Conservation (phyloP, 768 basidiomycete species). For the Phlebiopsis gigantea region DNA sequence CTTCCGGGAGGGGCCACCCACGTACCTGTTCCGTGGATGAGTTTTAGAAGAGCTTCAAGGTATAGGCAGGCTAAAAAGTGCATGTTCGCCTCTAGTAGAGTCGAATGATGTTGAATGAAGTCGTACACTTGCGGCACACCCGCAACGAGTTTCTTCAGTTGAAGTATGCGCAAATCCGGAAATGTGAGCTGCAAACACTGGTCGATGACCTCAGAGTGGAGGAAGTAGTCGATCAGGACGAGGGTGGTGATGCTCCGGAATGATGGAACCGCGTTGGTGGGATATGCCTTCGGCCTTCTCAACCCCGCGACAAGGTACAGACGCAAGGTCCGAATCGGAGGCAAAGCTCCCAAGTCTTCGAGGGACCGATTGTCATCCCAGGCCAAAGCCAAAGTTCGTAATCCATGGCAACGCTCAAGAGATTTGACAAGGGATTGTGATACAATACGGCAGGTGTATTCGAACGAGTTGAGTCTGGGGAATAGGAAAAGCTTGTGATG, state of each 20-base stretch:
- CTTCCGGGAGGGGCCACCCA: slow-evolving; percentile 1
- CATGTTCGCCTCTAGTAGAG: slow-evolving; percentile 15
- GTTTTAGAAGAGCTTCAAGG: slow-evolving; percentile 9
- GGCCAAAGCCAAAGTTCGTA: background rate
- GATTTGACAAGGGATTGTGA: no score
- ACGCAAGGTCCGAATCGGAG: background rate
- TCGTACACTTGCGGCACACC: slow-evolving; percentile 2
- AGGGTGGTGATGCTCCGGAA: background rate
- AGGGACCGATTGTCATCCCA: background rate
- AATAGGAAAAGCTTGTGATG: no score
- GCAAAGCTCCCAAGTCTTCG: background rate
- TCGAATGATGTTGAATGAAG: slow-evolving; percentile 18
- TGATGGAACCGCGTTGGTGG: no score
- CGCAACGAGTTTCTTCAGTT: background rate
- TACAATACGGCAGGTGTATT: no score
- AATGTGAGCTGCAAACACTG: slow-evolving; percentile 1
- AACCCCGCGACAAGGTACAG: background rate
- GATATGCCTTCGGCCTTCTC: background rate
- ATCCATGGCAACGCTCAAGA: no score
- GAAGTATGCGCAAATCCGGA: slow-evolving; percentile 15
- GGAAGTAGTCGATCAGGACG: background rate
- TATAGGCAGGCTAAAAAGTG: background rate
- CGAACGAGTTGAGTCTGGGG: no score
- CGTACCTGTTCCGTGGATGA: slow-evolving; percentile 16
- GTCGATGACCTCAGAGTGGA: background rate